Evolutionary conservation across 176 grass and related monocot species (phyloP), one percentile per base, ranked within the genome.

Genomic region (Lolium rigidum): DNA sequence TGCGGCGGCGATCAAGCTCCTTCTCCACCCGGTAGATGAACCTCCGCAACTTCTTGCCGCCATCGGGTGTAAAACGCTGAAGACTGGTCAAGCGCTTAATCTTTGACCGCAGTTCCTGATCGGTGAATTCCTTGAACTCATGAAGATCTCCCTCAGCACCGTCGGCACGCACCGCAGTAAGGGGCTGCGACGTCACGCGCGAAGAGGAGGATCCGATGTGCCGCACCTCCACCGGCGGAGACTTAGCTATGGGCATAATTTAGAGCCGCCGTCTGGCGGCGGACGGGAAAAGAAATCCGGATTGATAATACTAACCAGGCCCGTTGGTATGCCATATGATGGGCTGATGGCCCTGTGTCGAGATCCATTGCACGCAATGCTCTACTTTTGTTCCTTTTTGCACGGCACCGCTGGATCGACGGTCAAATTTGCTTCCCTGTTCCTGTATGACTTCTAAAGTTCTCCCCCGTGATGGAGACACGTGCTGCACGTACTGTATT

Each of bases 1-100:
- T 16, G 43, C 3, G 2, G 59, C 85, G 85, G 20, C 85, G 81
- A 13, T 68, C 60, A 20, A 87, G 81, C 69, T 87, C 89, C 41
- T 81, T 76, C 50, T 84, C 14, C 51, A 76, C 10, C 81, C 16
- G 24, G 15, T 2, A 0, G 48, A 87, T 0, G 6, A 0, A 0
- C 10, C 0, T 13, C 10, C 51, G 59, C 26, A 13, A 7, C 85
- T 81, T 91, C 41, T 66, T 50, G 4, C 89, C 85, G 0, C 38
- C 69, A 46, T 84, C 76, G 0, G 39, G 10, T 41, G 13, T n/a
- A 17, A 0, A 0, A 44, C 0, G 0, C 12, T 7, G 0, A 0
- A 0, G 0, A 28, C 0, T 1, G 35, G 65, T 6, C n/a, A 24
- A 48, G 1, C 1, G 9, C 0, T 0, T 57, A 4, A 90, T 83